Conservation (phyloP, 2,329 filamentous ascomycete species). For the Phaeosphaeriaceae sp. region DNA sequence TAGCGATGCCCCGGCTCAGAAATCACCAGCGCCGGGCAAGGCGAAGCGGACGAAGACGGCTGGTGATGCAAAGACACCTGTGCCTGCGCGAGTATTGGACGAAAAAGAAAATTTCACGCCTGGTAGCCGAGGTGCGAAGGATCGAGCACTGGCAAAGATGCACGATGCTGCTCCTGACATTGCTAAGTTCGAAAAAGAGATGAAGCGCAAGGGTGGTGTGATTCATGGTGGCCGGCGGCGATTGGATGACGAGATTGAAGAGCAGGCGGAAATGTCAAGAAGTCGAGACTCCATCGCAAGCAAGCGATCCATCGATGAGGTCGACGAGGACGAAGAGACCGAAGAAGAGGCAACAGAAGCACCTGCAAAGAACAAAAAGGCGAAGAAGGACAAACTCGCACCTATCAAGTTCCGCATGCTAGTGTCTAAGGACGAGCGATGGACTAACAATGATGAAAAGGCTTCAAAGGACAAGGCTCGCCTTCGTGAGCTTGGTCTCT, state of each 20-base stretch:
- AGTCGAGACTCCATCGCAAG: slow-evolving; percentile 50
- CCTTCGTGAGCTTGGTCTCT: slow-evolving; percentile 82
- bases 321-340: slow-evolving; percentile 47
- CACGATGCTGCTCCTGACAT: slow-evolving; percentile 84
- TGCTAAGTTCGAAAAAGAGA: slow-evolving; percentile 90
- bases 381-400: slow-evolving; percentile 57
- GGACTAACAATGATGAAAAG: slow-evolving; percentile 74
- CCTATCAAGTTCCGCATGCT: slow-evolving; percentile 77
- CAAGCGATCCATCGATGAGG: slow-evolving; percentile 55
- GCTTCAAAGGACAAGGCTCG: slow-evolving; percentile 84
- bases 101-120: slow-evolving; percentile 89
- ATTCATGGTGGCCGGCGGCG: slow-evolving; percentile 60
- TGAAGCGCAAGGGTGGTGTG: slow-evolving; percentile 76
- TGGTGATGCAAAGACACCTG: slow-evolving; percentile 59
- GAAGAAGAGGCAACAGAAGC: slow-evolving; percentile 58
- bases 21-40: slow-evolving; percentile 34
- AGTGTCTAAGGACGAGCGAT: slow-evolving; percentile 83
- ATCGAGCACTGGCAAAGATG: slow-evolving; percentile 77
- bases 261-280: slow-evolving; percentile 38
- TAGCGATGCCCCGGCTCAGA: slow-evolving; percentile 30
- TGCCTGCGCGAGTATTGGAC: slow-evolving; percentile 42
- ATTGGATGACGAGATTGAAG: slow-evolving; percentile 47
- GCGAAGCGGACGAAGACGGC: slow-evolving; percentile 32
- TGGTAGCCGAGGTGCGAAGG: slow-evolving; percentile 85
- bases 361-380: slow-evolving; percentile 68